Conservation (phyloP, 1,284 basidiomycete species). For the Cryptococcus sp. region DNA sequence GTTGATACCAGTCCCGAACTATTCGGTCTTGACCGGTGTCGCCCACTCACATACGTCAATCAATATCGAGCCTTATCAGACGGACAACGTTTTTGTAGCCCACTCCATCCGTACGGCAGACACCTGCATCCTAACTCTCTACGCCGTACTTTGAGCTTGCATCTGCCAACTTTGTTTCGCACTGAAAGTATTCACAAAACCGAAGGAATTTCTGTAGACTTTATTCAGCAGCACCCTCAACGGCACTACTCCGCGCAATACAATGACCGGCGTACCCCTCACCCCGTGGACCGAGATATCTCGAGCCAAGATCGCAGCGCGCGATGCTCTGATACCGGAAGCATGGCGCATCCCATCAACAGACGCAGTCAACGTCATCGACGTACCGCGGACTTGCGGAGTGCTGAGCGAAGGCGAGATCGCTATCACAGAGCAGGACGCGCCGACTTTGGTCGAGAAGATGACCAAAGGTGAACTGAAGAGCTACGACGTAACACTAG, state of each 20-base stretch:
- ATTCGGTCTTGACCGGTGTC: no score
- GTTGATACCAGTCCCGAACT: no score
- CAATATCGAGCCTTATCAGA: no score
- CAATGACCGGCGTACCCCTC: no score
- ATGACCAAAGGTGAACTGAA: conserved; percentile 30
- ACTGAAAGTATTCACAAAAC: no score
- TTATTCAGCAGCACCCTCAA: conserved; percentile 5
- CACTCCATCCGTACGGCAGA: no score
- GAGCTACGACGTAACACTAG: conserved; percentile 36
- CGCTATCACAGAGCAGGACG: conserved; percentile 63
- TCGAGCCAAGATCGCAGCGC: conserved; percentile 59
- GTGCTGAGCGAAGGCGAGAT: conserved; percentile 64
- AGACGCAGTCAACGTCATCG: conserved; percentile 58
- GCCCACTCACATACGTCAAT: no score
- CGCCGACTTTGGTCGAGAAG: conserved; percentile 30
- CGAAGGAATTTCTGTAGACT: neutral
- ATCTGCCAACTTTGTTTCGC: no score
- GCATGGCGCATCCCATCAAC: conserved; percentile 60
- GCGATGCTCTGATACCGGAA: conserved; percentile 62
- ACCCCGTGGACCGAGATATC: conserved; percentile 59
- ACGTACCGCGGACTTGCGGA: conserved; percentile 63
- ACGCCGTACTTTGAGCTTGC: no score
- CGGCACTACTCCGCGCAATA: conserved; percentile 3
- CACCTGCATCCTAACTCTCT: no score
- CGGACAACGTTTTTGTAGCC: no score